phyloP scores from a whole-genome alignment of 2,329 filamentous ascomycete species.

The Xylariaceae sp. region DNA sequence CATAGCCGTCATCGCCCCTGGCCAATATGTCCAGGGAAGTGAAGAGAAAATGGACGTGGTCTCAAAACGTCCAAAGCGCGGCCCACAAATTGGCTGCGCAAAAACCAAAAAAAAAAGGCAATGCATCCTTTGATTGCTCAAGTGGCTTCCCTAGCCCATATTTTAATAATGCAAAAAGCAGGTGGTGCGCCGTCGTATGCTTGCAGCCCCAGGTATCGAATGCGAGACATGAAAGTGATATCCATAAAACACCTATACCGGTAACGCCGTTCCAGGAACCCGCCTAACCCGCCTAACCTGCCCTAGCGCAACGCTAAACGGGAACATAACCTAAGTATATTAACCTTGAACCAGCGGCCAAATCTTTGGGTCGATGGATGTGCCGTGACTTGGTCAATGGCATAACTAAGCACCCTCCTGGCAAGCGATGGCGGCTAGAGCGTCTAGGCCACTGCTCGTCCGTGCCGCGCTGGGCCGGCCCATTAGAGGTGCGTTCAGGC shows the following conservation, averaged over 20 bases:
- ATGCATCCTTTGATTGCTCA: constrained; percentile 32
- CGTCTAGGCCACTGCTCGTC: constrained; percentile 61
- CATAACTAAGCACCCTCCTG: constrained; percentile 50
- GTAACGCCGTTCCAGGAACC: constrained; percentile 33
- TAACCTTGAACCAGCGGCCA: background rate
- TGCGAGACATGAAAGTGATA: constrained; percentile 29
- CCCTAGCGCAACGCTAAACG: constrained; percentile 6
- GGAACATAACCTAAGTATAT: background rate
- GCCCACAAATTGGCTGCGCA: background rate
- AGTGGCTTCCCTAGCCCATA: constrained; percentile 32
- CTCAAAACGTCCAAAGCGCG: constrained; percentile 1
- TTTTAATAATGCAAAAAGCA: constrained; percentile 32
- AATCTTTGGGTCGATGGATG: background rate
- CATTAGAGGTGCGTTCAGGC: constrained; percentile 53
- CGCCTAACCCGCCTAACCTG: constrained; percentile 2
- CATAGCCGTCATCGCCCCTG: background rate
- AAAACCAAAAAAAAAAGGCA: constrained; percentile 1
- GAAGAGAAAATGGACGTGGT: constrained; percentile 2
- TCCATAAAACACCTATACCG: constrained; percentile 28
- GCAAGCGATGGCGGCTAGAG: constrained; percentile 61
- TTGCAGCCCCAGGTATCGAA: constrained; percentile 40
- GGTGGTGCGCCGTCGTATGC: constrained; percentile 42
- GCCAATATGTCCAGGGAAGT: constrained; percentile 17
- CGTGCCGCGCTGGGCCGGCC: constrained; percentile 51
- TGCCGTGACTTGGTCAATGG: background rate